Conservation (phyloP, 306 rosid genomes). For the Dalbergia cochinchinensis region DNA sequence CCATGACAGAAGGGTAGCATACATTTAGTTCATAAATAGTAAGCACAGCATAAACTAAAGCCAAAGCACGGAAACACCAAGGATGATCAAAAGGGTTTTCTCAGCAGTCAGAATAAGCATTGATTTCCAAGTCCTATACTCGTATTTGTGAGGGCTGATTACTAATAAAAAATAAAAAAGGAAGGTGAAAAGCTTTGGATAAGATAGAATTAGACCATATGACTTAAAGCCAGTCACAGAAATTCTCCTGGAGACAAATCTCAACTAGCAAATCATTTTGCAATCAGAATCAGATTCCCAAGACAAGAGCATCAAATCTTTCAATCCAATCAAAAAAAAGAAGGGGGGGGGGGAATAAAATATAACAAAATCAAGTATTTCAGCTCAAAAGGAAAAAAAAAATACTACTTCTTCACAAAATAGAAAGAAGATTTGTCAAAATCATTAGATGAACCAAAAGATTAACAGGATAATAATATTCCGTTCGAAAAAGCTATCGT, state of each 20-base stretch:
- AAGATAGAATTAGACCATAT: neutral
- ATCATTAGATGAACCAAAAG: slow-evolving; percentile 17
- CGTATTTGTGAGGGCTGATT: too few relatives aligned
- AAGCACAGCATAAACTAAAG: slow-evolving; percentile 16
- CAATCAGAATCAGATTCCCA: slow-evolving; percentile 37
- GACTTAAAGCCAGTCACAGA: slow-evolving; percentile 1
- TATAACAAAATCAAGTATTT: neutral
- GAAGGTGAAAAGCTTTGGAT: neutral
- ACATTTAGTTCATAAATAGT: neutral
- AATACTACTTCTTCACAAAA: slow-evolving; percentile 16
- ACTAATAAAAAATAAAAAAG: neutral
- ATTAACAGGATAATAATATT: neutral
- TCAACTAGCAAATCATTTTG: neutral
- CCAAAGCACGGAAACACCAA: neutral
- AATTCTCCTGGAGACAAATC: slow-evolving; percentile 23
- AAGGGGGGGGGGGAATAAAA: too few relatives aligned
- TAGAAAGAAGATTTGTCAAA: slow-evolving; percentile 32
- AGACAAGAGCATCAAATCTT: slow-evolving; percentile 12
- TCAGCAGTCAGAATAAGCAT: slow-evolving; percentile 1
- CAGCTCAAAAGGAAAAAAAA: neutral
- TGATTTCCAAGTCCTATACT: neutral
- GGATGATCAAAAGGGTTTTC: neutral
- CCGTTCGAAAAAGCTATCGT: too few relatives aligned
- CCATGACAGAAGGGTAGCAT: neutral
- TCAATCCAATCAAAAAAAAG: neutral